A percentile compares a stretch with the other conserved stretches of the same genome.
phyloP scores from a whole-genome alignment of 116 monocot species.

The Phalaenopsis hybrid region DNA sequence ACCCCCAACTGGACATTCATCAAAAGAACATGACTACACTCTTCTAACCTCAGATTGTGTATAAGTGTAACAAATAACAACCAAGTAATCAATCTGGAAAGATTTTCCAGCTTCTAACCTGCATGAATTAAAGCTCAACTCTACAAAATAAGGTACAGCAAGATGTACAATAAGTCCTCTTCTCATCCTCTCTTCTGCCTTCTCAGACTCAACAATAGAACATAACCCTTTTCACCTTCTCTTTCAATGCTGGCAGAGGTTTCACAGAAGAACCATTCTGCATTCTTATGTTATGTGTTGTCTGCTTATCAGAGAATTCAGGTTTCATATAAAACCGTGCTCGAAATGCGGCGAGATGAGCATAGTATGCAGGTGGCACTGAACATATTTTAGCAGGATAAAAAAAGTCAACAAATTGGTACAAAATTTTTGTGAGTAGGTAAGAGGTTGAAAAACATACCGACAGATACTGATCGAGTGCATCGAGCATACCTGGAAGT shows the following conservation, averaged over 20 bases:
- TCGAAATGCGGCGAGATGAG: slow-evolving; percentile 69
- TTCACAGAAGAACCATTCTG: slow-evolving; percentile 37
- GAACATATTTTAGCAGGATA: background rate
- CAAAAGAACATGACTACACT: no score
- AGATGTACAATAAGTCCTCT: slow-evolving; percentile 3
- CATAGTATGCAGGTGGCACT: slow-evolving; percentile 77
- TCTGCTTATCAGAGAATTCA: slow-evolving; percentile 17
- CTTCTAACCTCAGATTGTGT: no score
- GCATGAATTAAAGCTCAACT: background rate
- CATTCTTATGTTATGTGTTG: slow-evolving; percentile 10
- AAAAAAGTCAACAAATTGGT: background rate
- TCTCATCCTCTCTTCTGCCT: background rate
- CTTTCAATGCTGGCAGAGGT: slow-evolving; percentile 63
- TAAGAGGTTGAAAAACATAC: slow-evolving; percentile 22
- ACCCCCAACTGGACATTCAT: no score
- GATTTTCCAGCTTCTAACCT: background rate
- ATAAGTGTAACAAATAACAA: no score
- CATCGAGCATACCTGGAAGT: slow-evolving; percentile 69
- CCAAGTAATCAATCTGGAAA: background rate
- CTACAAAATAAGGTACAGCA: slow-evolving; percentile 3
- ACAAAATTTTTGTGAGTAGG: background rate
- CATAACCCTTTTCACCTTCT: slow-evolving; percentile 75
- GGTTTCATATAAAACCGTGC: slow-evolving; percentile 66
- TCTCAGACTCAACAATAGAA: slow-evolving; percentile 46
- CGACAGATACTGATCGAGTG: slow-evolving; percentile 79